These are phyloP conservation scores for Mycena sanguinolenta DNA, from an alignment of 768 basidiomycete species.

Conservation along the genomic window DNA sequence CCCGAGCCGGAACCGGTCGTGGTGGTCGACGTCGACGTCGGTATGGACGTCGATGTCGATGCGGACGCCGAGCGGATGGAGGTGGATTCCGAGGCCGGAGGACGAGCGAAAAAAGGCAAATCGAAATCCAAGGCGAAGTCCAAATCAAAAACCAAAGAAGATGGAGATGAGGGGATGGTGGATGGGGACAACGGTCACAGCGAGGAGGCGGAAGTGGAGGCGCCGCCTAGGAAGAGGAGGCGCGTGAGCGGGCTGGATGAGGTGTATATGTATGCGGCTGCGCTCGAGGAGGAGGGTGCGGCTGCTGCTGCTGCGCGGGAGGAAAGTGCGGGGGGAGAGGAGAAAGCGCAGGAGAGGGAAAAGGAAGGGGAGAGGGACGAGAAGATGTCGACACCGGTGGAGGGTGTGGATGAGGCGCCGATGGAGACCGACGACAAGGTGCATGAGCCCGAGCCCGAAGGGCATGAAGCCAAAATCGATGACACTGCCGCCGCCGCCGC, in stretches of 20 bases:
- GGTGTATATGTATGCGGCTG: slow-evolving; percentile 25
- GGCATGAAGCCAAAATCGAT: too few species aligned
- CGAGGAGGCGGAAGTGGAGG: neutral
- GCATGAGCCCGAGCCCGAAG: neutral
- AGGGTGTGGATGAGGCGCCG: too few species aligned
- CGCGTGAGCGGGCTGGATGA: slow-evolving; percentile 29
- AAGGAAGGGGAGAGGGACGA: neutral
- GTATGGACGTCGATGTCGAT: neutral
- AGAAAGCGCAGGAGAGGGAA: slow-evolving; percentile 1
- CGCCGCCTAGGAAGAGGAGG: slow-evolving; percentile 24
- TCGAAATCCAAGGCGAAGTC: too few species aligned
- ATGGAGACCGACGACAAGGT: neutral
- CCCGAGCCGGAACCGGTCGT: neutral
- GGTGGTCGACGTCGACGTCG: neutral
- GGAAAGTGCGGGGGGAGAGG: neutral
- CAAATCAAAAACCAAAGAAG: neutral
- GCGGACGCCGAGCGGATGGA: neutral
- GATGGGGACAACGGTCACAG: neutral
- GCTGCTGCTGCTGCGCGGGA: neutral
- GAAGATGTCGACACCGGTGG: too few species aligned
- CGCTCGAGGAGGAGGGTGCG: slow-evolving; percentile 10
- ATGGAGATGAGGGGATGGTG: neutral
- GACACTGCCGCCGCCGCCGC: neutral
- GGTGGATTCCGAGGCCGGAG: neutral
- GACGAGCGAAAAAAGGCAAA: too few species aligned